These are phyloP conservation scores for Hevea brasiliensis DNA, from an alignment of 345 rosid genomes.

Conservation along the genomic window DNA sequence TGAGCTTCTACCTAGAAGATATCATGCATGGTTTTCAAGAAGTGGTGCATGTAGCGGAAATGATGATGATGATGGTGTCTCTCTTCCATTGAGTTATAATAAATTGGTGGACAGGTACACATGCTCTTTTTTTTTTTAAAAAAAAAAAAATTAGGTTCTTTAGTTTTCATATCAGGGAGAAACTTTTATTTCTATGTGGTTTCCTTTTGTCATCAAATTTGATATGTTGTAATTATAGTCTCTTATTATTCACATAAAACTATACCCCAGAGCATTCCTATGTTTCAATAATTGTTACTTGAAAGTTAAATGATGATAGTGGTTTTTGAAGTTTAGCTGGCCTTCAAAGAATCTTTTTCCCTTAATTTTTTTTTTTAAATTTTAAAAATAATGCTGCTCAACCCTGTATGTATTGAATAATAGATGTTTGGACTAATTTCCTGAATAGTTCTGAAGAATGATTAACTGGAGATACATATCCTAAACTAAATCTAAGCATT, in stretches of 20 bases:
- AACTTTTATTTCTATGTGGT: neutral
- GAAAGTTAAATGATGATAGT: conserved; percentile 3
- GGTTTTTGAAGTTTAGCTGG: conserved; percentile 5
- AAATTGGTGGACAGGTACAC: conserved; percentile 70
- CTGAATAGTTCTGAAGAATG: neutral
- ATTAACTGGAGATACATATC: neutral
- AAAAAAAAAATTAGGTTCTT: neutral
- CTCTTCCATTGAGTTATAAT: conserved; percentile 69
- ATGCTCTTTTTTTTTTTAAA: neutral
- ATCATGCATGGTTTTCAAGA: conserved; percentile 93
- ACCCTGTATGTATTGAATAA: neutral
- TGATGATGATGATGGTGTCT: conserved; percentile 64
- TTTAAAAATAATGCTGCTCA: neutral
- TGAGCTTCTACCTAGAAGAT: conserved; percentile 90
- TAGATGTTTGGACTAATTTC: neutral
- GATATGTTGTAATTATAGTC: neutral
- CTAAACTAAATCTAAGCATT: neutral
- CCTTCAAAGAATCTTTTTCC: neutral
- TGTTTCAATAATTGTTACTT: neutral
- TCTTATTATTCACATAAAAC: neutral
- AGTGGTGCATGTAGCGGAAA: conserved; percentile 49
- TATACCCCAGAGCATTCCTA: neutral
- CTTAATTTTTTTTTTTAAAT: neutral
- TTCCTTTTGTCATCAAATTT: neutral
- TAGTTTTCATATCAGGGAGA: neutral